Conservation (phyloP, 75 land plant genomes). For the Chamaecyparis obtusa region DNA sequence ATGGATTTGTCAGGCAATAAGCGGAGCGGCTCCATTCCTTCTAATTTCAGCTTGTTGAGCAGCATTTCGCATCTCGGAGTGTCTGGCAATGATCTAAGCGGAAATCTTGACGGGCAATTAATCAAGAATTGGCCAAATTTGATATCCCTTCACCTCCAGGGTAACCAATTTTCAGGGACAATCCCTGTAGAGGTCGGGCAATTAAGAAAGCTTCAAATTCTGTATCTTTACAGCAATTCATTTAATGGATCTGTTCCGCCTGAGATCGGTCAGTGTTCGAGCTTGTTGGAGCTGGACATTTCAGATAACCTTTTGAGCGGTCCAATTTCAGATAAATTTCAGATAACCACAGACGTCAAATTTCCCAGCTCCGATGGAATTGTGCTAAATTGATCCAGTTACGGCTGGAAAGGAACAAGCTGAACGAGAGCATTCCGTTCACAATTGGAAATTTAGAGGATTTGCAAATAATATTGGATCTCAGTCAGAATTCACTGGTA, state of each 20-base stretch:
- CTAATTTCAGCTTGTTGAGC: conserved; percentile 50
- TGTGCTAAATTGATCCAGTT: conserved; percentile 20
- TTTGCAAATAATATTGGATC: conserved; percentile 27
- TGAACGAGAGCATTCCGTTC: conserved; percentile 37
- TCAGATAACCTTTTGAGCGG: conserved; percentile 13
- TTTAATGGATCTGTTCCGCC: conserved; percentile 17
- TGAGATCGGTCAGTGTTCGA: conserved; percentile 15
- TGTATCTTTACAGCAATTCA: conserved; percentile 15
- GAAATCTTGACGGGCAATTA: conserved; percentile 47
- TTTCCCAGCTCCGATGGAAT: too few species aligned
- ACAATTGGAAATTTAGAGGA: conserved; percentile 25
- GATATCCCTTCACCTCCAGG: conserved; percentile 30
- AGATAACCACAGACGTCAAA: too few species aligned
- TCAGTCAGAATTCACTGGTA: conserved; percentile 36
- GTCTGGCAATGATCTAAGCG: conserved; percentile 34
- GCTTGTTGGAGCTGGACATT: conserved; percentile 21
- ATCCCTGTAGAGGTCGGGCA: conserved; percentile 23
- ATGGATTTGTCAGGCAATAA: conserved; percentile 56
- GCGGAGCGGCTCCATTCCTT: conserved; percentile 55
- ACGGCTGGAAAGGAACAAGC: conserved; percentile 22
- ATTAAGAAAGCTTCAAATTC: conserved; percentile 12
- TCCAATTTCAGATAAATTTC: too few species aligned
- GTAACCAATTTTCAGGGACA: conserved; percentile 17
- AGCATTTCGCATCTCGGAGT: conserved; percentile 33
- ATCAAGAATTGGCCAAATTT: conserved; percentile 18